Evolutionary conservation across 148 eudicot species (phyloP).

Genomic region (Cornus suecica): DNA sequence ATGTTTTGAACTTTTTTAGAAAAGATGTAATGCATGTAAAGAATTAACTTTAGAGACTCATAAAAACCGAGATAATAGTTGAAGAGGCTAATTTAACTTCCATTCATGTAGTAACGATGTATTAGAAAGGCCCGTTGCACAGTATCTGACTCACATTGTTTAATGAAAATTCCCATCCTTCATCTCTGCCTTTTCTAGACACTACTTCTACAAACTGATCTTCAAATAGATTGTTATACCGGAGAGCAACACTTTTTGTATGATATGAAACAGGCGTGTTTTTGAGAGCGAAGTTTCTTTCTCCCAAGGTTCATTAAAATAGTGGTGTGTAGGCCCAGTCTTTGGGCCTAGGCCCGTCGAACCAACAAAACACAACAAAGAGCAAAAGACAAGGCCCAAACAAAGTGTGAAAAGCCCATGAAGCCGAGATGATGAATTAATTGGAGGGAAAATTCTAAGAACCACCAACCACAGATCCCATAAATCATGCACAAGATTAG

Average conservation of each 20-base stretch:
- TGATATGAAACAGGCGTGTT: not conserved
- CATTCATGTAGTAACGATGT: conserved; percentile 3
- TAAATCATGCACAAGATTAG: too few species aligned
- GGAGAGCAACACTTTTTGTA: not conserved
- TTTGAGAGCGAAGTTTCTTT: not conserved
- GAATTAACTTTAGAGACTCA: conserved; percentile 10
- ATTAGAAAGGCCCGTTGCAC: not conserved
- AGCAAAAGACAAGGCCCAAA: too few species aligned
- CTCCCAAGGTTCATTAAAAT: not conserved
- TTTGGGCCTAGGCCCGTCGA: too few species aligned
- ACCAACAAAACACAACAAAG: too few species aligned
- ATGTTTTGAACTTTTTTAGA: too few species aligned
- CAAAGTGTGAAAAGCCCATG: too few species aligned
- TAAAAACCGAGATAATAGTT: conserved; percentile 1
- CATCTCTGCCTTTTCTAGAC: not conserved
- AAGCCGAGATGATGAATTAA: too few species aligned
- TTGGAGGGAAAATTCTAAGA: too few species aligned
- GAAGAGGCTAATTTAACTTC: conserved; percentile 6
- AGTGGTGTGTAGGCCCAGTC: too few species aligned
- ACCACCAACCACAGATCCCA: too few species aligned
- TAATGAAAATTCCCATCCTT: not conserved
- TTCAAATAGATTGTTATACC: too few species aligned
- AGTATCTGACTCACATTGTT: not conserved
- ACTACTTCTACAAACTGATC: not conserved
- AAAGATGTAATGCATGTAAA: not conserved